Evolutionary conservation across 345 rosid genomes (phyloP).

Genomic region (Arabidopsis arenosa): DNA sequence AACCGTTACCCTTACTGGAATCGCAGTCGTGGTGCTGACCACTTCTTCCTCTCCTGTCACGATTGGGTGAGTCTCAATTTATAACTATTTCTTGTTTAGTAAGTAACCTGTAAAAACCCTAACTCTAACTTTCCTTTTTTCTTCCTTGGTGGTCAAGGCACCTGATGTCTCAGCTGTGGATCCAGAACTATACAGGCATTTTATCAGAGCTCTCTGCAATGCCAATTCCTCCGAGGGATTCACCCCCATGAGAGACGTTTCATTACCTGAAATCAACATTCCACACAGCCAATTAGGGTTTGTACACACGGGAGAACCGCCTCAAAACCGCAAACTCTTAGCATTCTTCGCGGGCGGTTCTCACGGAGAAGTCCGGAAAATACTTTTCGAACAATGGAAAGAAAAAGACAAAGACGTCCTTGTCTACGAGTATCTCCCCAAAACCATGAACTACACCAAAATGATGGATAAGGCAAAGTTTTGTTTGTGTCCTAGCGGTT

Average conservation of each 20-base stretch:
- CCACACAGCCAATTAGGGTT: constrained; percentile 38
- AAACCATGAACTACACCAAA: constrained; percentile 46
- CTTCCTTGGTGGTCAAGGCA: constrained; percentile 50
- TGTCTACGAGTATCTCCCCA: constrained; percentile 57
- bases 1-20: constrained; percentile 69
- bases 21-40: constrained; percentile 63
- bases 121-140: neutral
- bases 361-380: constrained; percentile 61
- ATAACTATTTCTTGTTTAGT: neutral
- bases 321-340: constrained; percentile 51
- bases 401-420: constrained; percentile 59
- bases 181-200: constrained; percentile 58
- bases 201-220: constrained; percentile 75
- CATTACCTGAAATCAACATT: constrained; percentile 62
- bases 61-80: constrained; percentile 59
- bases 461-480: constrained; percentile 57
- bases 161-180: constrained; percentile 58
- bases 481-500: constrained; percentile 74
- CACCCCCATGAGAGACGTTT: constrained; percentile 60
- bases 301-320: constrained; percentile 19
- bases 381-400: constrained; percentile 65
- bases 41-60: constrained; percentile 65
- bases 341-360: constrained; percentile 76
- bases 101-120: neutral
- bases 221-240: constrained; percentile 82